Percentiles rank a stretch among this genome's conserved stretches.
phyloP scores from a whole-genome alignment of 2,329 filamentous ascomycete species.

The Aspergillus ibericus region DNA sequence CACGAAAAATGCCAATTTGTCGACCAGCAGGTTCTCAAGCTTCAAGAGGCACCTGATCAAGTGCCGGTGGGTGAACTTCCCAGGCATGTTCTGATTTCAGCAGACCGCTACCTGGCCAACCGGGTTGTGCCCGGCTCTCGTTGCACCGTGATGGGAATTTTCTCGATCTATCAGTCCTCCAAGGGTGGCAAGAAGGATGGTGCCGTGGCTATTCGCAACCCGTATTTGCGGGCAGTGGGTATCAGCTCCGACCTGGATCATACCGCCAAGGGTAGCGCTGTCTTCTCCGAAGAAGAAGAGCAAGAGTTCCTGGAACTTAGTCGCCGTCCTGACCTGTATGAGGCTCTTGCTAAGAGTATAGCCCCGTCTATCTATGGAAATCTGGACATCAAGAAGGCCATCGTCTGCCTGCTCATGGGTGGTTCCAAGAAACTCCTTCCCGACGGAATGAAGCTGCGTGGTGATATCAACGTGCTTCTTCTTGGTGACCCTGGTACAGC shows the following conservation, averaged over 20 bases:
- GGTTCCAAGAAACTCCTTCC: constrained; percentile 97
- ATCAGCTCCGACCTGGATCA: constrained; percentile 90
- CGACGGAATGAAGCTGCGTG: constrained; percentile 95
- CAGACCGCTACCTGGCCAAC: constrained; percentile 95
- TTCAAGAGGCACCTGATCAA: constrained; percentile 96
- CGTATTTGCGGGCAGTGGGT: constrained; percentile 88
- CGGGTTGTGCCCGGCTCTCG: constrained; percentile 91
- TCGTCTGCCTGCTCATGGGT: constrained; percentile 87
- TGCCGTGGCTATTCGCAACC: constrained; percentile 92
- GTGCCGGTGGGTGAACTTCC: constrained; percentile 96
- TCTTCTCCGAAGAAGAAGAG: constrained; percentile 93
- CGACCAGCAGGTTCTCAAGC: constrained; percentile 96
- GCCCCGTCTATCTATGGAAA: constrained; percentile 98
- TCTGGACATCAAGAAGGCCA: constrained; percentile 93
- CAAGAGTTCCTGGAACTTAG: constrained; percentile 94
- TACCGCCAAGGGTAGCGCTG: constrained; percentile 76
- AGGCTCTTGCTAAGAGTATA: constrained; percentile 84
- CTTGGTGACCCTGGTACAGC: constrained; percentile 97
- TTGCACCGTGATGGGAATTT: constrained; percentile 94
- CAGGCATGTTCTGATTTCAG: constrained; percentile 89
- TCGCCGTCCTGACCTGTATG: constrained; percentile 86
- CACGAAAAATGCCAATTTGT: constrained; percentile 95
- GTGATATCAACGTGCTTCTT: constrained; percentile 95
- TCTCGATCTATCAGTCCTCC: constrained; percentile 87
- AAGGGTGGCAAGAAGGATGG: constrained; percentile 81